Conservation (phyloP, 176 grass and related monocot species). For the Canna indica region DNA sequence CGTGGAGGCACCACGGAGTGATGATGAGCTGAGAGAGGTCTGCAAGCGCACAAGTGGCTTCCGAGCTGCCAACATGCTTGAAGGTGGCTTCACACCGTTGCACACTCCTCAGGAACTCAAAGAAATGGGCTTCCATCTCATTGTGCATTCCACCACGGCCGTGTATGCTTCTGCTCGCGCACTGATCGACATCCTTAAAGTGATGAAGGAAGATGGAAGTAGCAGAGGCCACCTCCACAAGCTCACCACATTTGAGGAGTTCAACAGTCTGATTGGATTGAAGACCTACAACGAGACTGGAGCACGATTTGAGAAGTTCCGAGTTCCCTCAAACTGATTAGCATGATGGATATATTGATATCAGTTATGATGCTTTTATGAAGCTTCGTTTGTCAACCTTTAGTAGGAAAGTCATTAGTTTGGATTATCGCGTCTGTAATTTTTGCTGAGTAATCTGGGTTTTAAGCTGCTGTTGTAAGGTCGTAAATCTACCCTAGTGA, state of each 20-base stretch:
- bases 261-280: constrained; percentile 34
- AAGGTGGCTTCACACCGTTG: constrained; percentile 38
- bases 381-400: no score
- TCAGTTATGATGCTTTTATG: no score
- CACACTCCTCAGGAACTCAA: constrained; percentile 38
- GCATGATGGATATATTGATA: no score
- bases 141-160: constrained; percentile 31
- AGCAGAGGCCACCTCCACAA: constrained; percentile 29
- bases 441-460: background rate
- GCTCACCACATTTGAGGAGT: constrained; percentile 36
- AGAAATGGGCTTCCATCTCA: constrained; percentile 40
- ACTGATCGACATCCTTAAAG: constrained; percentile 30
- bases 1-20: constrained; percentile 36
- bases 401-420: no score
- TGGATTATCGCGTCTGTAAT: background rate
- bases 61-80: constrained; percentile 39
- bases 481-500: no score
- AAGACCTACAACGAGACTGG: constrained; percentile 31
- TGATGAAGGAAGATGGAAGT: constrained; percentile 25
- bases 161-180: constrained; percentile 31
- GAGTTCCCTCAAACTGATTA: background rate
- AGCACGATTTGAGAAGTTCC: constrained; percentile 8
- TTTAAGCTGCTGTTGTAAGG: no score
- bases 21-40: constrained; percentile 33
- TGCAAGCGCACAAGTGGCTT: constrained; percentile 20